Evolutionary conservation across 495 filamentous ascomycete species (phyloP), one percentile per base, ranked within the genome.

Genomic region (Lasiosphaeria hispida): DNA sequence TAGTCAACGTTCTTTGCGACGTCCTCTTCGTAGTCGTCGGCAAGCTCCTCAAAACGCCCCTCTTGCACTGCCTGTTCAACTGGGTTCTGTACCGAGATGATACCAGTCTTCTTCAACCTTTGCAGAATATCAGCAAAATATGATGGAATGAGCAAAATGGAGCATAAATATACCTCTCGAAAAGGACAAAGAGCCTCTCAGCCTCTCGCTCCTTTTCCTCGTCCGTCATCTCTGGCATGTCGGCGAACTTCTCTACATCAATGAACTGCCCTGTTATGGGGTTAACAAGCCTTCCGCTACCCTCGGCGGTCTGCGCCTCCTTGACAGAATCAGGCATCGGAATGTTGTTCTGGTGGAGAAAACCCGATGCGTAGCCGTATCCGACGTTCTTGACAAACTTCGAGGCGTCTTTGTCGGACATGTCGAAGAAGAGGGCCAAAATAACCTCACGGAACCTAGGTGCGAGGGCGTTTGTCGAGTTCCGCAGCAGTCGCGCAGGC

Each of bases 141-240:
- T 14, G 17, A 10, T 5, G 10, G 5, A 0, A 9, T 7, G 6
- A 17, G 9, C 1, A 18, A 15, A n/a, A 11, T 38, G 9, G 7
- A 23, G 10, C 19, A 37, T 19, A 35, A 49, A 65, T 72, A 61
- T 75, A 90, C 90, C 92, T 85, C 73, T 98, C 92, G 72, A 98
- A 98, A 13, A 98, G 77, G 11, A 97, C 91, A 74, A 97, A 96
- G 0, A 98, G 74, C 63, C 83, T 86, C 70, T 98, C 94, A 0
- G 94, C 94, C 70, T 98, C 94, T 43, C 90, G 78, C 67, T 96
- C 91, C 71, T 88, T 96, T 79, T 98, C 92, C 58, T 89, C 94
- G 35, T 86, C 76, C 6, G 88, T 93, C 94, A 98, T 97, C 15
- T 85, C 81, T 1, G 82, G 82, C 8, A 75, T 72, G 4, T 82